Percentiles rank a stretch among this genome's conserved stretches.
These are phyloP conservation scores for Hyphodiscus sp. DNA, from an alignment of 2,329 filamentous ascomycete species.

Conservation along the genomic window DNA sequence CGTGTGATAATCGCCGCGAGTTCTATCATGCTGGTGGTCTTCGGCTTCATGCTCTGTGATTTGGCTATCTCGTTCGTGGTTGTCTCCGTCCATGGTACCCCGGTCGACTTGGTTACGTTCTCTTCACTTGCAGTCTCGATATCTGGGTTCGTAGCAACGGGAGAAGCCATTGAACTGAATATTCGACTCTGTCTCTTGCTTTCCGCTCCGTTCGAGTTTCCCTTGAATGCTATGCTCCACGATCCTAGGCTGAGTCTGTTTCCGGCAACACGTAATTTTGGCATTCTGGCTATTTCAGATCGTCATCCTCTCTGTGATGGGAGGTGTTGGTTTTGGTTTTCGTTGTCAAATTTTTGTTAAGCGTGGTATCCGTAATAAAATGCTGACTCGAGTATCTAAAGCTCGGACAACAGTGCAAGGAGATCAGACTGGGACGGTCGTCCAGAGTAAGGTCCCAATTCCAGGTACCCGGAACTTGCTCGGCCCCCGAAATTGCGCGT, in stretches of 20 bases:
- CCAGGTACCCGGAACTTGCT: background rate
- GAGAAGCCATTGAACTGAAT: background rate
- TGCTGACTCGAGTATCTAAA: background rate
- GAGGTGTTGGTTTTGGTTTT: background rate
- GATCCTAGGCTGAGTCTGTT: background rate
- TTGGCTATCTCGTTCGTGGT: background rate
- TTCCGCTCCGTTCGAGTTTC: background rate
- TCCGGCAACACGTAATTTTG: background rate
- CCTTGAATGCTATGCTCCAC: background rate
- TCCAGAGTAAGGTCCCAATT: background rate
- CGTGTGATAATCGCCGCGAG: slow-evolving; percentile 42
- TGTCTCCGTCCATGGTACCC: background rate
- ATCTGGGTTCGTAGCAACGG: background rate
- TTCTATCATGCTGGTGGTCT: slow-evolving; percentile 34
- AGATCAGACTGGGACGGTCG: background rate
- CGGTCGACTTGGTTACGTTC: background rate
- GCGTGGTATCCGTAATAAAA: background rate
- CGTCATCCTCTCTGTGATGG: background rate
- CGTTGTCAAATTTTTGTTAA: background rate
- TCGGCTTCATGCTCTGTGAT: background rate
- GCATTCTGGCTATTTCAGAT: background rate
- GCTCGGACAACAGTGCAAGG: background rate
- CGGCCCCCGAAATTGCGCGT: background rate
- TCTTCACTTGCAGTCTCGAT: background rate
- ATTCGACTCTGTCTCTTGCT: background rate